Evolutionary conservation across 2,329 filamentous ascomycete genomes (phyloP).

Genomic region (Gnomoniopsis sp.): DNA sequence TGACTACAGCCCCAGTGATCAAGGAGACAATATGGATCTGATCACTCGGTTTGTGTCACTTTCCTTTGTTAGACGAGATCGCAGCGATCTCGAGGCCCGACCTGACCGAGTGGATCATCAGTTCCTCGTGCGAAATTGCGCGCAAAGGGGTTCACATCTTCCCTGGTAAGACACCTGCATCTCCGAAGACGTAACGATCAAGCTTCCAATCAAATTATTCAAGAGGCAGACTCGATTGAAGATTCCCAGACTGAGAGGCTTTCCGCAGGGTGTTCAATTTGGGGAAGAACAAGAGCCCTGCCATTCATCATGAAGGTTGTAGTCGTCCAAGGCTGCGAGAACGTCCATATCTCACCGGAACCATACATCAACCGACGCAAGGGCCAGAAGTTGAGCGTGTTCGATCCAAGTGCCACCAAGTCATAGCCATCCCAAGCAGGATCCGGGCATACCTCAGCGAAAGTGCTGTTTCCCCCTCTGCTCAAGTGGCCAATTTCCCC

Average conservation of each 20-base stretch:
- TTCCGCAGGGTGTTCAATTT: background rate
- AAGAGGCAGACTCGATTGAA: background rate
- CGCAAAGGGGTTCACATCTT: background rate
- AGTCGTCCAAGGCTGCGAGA: background rate
- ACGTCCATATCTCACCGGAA: background rate
- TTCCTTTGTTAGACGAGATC: background rate
- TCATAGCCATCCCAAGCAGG: background rate
- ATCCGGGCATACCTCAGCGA: background rate
- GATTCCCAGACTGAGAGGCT: background rate
- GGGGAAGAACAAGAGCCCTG: background rate
- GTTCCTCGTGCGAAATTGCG: background rate
- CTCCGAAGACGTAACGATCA: background rate
- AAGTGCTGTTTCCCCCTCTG: background rate
- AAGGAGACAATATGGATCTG: background rate
- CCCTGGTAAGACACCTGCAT: no score
- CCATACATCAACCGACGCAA: background rate
- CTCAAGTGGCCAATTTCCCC: background rate
- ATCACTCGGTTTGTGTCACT: background rate
- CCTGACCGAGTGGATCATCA: background rate
- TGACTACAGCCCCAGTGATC: background rate
- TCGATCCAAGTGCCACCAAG: background rate
- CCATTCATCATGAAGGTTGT: background rate
- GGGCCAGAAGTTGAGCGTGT: background rate
- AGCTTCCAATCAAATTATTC: background rate
- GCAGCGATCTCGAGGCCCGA: background rate